Conservation (phyloP, 495 filamentous ascomycete genomes). For the Aspergillus bertholletiae region DNA sequence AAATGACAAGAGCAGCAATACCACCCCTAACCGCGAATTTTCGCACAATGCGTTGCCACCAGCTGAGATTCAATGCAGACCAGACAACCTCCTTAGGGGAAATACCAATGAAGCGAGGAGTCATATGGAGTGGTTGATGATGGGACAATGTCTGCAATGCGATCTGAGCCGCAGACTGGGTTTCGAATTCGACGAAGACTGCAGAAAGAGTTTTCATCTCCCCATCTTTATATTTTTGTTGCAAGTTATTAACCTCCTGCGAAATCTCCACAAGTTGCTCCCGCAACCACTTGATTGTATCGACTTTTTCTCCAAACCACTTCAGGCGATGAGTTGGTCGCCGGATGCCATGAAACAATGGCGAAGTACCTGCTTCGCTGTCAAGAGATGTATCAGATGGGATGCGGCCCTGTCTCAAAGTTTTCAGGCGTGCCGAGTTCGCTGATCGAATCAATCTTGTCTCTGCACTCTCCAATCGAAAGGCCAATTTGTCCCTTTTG, state of each 20-base stretch:
- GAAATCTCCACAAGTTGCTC: slow-evolving; percentile 64
- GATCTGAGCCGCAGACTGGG: slow-evolving; percentile 73
- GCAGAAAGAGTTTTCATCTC: slow-evolving; percentile 54
- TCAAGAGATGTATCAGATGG: slow-evolving; percentile 26
- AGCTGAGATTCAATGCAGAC: slow-evolving; percentile 73
- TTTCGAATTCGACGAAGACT: slow-evolving; percentile 83
- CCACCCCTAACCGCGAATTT: slow-evolving; percentile 62
- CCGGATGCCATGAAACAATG: slow-evolving; percentile 44
- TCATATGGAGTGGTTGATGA: slow-evolving; percentile 82
- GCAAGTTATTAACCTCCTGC: slow-evolving; percentile 62
- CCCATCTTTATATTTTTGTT: slow-evolving; percentile 49
- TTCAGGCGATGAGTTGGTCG: slow-evolving; percentile 53
- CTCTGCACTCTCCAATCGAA: slow-evolving; percentile 63
- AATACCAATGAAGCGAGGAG: slow-evolving; percentile 75
- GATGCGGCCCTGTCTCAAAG: slow-evolving; percentile 27
- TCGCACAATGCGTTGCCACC: slow-evolving; percentile 77
- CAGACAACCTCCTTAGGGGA: slow-evolving; percentile 78
- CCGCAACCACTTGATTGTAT: slow-evolving; percentile 86
- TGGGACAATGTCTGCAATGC: slow-evolving; percentile 79
- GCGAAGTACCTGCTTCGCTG: slow-evolving; percentile 43
- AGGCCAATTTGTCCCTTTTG: slow-evolving; percentile 55
- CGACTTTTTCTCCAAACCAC: slow-evolving; percentile 64
- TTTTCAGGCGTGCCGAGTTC: slow-evolving; percentile 50
- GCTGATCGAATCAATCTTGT: slow-evolving; percentile 60
- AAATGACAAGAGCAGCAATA: slow-evolving; percentile 74